Base-by-base conservation (phyloP, 2,329 filamentous ascomycete genomes). In the Thelonectria blattea region DNA sequence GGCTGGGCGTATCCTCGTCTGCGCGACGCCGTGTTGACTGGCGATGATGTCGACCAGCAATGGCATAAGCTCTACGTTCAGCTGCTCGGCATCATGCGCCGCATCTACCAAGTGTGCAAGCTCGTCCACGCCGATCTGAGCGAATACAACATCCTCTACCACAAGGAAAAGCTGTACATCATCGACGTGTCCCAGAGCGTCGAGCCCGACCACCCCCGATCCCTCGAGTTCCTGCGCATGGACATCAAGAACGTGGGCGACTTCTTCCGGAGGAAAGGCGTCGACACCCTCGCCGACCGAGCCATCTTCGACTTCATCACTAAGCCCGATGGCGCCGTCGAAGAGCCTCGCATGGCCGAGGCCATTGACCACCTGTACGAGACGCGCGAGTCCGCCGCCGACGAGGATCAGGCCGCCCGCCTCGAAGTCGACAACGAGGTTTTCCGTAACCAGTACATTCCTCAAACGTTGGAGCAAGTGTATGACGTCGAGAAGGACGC, bases 151-250 rank as follows among this genome's bases (percentile, higher is more conserved):
- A 87, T 98, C 53, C 84, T 99, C 18, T 99, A 96, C 80, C 85
- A 97, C 80, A 84, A 92, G 58, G 83, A 86, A 60, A 87, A 86
- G 69, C 86, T 97, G 1, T 97, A 92, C 81, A 90, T 99, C 71
- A 99, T 99, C 75, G 95, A 99, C 77, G 95, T 99, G 45, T 97
- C 92, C 57, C 95, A 99, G 79, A 95, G 91, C 72, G 95, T 99
- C 18, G 96, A 98, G 80, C 93, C 96, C 68, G 94, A 98, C 69
- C 95, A 99, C 75, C 95, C 95, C 0, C 86, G 92, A 59, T 94
- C 91, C 2, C 83, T 96, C 30, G 94, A 98, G 74, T 99, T 99
- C 73, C 78, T 99, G 69, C 89, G 95, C 34, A 98, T 97, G 93
- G 95, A 99, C 73, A 93, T 99, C 77, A 98, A 97, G 83, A 99